Conservation (phyloP, 257 asterid genomes). For the Parsonsia alboflavescens region DNA sequence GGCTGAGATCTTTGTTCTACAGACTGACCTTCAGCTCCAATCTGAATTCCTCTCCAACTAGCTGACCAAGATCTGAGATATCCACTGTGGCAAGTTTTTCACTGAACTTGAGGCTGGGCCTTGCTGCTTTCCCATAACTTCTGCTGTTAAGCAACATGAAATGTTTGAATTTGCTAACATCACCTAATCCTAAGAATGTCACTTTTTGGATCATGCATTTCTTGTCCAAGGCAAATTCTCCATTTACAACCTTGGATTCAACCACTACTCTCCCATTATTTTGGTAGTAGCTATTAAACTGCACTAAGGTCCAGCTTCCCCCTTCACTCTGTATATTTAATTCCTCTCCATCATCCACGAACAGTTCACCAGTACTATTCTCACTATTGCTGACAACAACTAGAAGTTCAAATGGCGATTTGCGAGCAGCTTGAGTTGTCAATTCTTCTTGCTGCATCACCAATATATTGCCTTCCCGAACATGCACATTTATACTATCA, state of each 20-base stretch:
- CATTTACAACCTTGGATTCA: constrained; percentile 29
- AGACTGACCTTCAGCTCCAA: constrained; percentile 19
- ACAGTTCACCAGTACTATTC: constrained; percentile 36
- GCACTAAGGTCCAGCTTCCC: constrained; percentile 34
- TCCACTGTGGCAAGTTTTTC: constrained; percentile 21
- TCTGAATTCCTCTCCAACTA: constrained; percentile 33
- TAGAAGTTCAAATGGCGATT: constrained; percentile 33
- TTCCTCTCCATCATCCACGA: constrained; percentile 42
- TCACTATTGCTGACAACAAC: constrained; percentile 30
- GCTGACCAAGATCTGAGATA: constrained; percentile 24
- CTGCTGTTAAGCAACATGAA: constrained; percentile 15
- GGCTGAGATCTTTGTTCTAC: not conserved
- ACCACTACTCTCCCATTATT: constrained; percentile 15
- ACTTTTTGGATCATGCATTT: constrained; percentile 30
- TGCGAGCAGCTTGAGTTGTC: constrained; percentile 38
- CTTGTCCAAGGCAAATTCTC: constrained; percentile 27
- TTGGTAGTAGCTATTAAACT: constrained; percentile 20
- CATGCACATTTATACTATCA: constrained; percentile 33
- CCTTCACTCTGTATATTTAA: constrained; percentile 29
- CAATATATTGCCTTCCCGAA: constrained; percentile 37
- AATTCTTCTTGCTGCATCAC: constrained; percentile 41
- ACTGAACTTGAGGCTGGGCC: constrained; percentile 4
- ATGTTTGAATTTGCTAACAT: constrained; percentile 9
- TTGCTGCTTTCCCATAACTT: constrained; percentile 12
- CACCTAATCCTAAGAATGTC: constrained; percentile 32